These are phyloP conservation scores for Colletotrichum plurivorum DNA, from an alignment of 2,329 filamentous ascomycete species.

Conservation along the genomic window DNA sequence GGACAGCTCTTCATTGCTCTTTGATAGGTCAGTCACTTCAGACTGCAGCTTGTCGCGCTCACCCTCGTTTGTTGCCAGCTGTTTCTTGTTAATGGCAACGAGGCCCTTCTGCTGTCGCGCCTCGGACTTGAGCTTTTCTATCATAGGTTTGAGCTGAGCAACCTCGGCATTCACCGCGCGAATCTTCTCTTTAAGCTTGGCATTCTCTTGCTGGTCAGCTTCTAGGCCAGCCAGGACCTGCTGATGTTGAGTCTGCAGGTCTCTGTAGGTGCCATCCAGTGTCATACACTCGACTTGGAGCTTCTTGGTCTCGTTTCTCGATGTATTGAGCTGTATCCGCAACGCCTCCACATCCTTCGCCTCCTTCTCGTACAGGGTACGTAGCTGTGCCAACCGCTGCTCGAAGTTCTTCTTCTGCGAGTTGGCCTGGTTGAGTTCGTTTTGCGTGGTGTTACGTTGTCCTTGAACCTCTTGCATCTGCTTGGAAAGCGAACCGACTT, in stretches of 20 bases:
- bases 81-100: conserved; percentile 98
- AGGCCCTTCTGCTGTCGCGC: conserved; percentile 96
- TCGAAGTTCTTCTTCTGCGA: conserved; percentile 96
- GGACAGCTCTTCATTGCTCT: conserved; percentile 71
- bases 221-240: conserved; percentile 82
- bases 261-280: conserved; percentile 84
- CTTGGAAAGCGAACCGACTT: conserved; percentile 89
- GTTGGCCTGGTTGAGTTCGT: conserved; percentile 84
- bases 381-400: conserved; percentile 86
- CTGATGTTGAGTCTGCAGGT: conserved; percentile 86
- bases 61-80: conserved; percentile 88
- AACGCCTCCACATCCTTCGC: conserved; percentile 87
- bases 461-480: conserved; percentile 95
- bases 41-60: conserved; percentile 90
- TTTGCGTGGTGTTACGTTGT: conserved; percentile 84
- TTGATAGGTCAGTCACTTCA: conserved; percentile 80
- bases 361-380: conserved; percentile 93
- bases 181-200: conserved; percentile 88
- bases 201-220: conserved; percentile 91
- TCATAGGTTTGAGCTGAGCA: conserved; percentile 85
- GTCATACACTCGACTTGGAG: conserved; percentile 87
- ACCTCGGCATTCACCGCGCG: conserved; percentile 86
- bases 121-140: conserved; percentile 94
- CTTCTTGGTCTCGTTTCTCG: conserved; percentile 86
- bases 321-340: conserved; percentile 84